Conservation (phyloP, 306 rosid genomes). For the Lithocarpus polystachyus region DNA sequence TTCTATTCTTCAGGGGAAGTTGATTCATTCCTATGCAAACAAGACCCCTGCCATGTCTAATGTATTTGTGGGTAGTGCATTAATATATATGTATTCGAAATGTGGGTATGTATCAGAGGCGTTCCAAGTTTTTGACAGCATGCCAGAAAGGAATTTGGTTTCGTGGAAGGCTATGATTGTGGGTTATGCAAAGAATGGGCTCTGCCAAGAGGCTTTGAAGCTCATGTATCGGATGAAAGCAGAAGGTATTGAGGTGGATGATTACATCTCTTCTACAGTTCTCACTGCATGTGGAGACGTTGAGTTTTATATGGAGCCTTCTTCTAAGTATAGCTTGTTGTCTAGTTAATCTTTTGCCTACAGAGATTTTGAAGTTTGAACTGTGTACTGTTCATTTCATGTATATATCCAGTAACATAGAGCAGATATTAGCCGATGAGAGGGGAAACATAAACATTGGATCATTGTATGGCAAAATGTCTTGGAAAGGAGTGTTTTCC, state of each 20-base stretch:
- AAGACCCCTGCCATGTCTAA: conserved; percentile 63
- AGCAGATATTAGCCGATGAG: conserved; percentile 10
- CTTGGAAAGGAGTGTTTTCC: background rate
- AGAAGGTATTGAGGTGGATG: conserved; percentile 77
- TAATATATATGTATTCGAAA: conserved; percentile 79
- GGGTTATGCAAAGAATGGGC: conserved; percentile 83
- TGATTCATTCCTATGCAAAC: conserved; percentile 75
- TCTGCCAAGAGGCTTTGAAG: conserved; percentile 68
- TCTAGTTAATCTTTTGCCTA: conserved; percentile 34
- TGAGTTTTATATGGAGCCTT: conserved; percentile 35
- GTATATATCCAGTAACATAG: conserved; percentile 19
- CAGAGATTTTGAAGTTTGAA: conserved; percentile 5
- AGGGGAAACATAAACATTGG: background rate
- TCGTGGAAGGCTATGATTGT: conserved; percentile 91
- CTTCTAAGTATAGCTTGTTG: conserved; percentile 35
- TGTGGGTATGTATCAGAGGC: conserved; percentile 79
- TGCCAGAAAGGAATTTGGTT: conserved; percentile 76
- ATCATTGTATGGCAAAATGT: background rate
- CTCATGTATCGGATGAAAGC: conserved; percentile 79
- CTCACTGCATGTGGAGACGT: conserved; percentile 60
- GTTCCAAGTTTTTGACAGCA: conserved; percentile 65
- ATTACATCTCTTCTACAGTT: conserved; percentile 60
- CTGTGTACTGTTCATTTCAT: conserved; percentile 7
- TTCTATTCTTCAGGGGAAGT: conserved; percentile 50
- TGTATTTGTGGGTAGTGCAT: conserved; percentile 83